Evolutionary conservation across 1,284 basidiomycete genomes (phyloP).

Genomic region (Ustilago trichophora): DNA sequence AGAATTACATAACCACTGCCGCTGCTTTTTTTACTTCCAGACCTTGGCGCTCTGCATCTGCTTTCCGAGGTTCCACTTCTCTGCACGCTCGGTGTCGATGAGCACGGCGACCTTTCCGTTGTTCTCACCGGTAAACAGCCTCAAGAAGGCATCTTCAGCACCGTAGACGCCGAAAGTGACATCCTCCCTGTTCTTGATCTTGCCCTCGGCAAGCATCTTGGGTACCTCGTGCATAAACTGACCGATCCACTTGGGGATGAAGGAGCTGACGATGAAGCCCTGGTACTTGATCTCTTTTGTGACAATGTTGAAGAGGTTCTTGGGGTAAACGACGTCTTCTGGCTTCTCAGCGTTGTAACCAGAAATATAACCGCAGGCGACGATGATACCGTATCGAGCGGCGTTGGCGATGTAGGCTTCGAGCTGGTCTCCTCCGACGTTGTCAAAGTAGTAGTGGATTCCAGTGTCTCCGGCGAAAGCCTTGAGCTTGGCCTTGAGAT

Average conservation of each 20-base stretch:
- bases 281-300: conserved; percentile 46
- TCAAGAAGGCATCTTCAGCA: conserved; percentile 45
- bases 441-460: conserved; percentile 55
- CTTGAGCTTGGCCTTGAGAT: conserved; percentile 67
- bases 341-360: conserved; percentile 51
- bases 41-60: conserved; percentile 29
- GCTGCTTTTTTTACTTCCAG: conserved; percentile 37
- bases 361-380: conserved; percentile 47
- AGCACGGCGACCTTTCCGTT: conserved; percentile 44
- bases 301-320: conserved; percentile 50
- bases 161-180: conserved; percentile 45
- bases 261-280: conserved; percentile 40
- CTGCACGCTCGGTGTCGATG: conserved; percentile 43
- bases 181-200: conserved; percentile 43
- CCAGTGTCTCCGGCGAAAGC: conserved; percentile 41
- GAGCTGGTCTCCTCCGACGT: conserved; percentile 53
- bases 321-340: conserved; percentile 42
- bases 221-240: conserved; percentile 40
- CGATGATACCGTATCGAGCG: conserved; percentile 47
- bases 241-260: conserved; percentile 35
- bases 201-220: conserved; percentile 40
- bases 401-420: conserved; percentile 46
- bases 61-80: conserved; percentile 39
- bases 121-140: conserved; percentile 47
- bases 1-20: too few species aligned